These are phyloP conservation scores for Parachaetomium inaequale DNA, from an alignment of 495 filamentous ascomycete genomes.

Conservation along the genomic window DNA sequence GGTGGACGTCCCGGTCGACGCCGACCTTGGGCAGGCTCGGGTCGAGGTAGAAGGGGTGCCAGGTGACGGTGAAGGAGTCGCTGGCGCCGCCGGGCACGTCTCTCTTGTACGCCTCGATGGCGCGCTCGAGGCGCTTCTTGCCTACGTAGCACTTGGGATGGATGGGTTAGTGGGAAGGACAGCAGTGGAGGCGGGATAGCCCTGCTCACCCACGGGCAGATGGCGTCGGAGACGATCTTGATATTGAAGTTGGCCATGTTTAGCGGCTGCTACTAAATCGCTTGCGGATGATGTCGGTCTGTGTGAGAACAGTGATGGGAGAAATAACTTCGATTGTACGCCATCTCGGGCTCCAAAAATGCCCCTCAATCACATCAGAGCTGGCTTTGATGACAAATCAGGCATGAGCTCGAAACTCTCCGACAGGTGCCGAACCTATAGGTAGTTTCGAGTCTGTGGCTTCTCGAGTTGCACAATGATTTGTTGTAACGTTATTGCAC, in stretches of 20 bases:
- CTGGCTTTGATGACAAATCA: conserved; percentile 1
- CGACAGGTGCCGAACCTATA: background rate
- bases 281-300: background rate
- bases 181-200: background rate
- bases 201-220: conserved; percentile 65
- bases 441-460: background rate
- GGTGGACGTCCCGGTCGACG: conserved; percentile 23
- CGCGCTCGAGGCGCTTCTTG: conserved; percentile 65
- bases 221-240: conserved; percentile 69
- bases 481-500: too few species aligned
- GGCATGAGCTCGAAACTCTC: background rate
- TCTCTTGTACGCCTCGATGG: conserved; percentile 62
- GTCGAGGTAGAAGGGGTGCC: conserved; percentile 79
- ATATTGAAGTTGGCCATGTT: conserved; percentile 75
- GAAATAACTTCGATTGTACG: background rate
- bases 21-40: conserved; percentile 51
- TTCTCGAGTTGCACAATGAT: background rate
- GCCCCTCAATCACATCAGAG: background rate
- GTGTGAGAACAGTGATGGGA: background rate
- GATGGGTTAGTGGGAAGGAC: conserved; percentile 4
- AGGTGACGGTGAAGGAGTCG: conserved; percentile 69
- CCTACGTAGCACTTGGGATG: conserved; percentile 70
- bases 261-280: background rate
- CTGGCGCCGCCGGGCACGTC: conserved; percentile 50
- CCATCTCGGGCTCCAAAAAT: background rate